Conservation (phyloP, 179 eudicot species). For the Beta lomatogona region DNA sequence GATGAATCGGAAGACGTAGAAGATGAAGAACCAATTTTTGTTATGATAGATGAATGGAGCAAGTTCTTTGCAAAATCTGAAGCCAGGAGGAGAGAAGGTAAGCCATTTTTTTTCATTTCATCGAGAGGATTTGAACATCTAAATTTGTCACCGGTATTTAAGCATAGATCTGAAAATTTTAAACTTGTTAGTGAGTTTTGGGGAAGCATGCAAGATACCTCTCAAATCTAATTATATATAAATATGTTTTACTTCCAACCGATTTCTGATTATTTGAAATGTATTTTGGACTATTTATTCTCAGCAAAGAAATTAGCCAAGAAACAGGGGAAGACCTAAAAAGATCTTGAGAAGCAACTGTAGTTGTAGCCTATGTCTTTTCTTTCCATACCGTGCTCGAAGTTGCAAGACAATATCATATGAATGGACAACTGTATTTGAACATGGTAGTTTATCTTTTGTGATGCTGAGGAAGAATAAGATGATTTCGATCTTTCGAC, state of each 20-base stretch:
- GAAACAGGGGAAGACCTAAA: slow-evolving; percentile 7
- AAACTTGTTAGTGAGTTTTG: background rate
- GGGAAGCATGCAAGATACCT: background rate
- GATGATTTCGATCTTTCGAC: no score
- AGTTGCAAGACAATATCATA: background rate
- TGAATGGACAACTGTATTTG: no score
- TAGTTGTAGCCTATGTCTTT: background rate
- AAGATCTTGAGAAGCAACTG: background rate
- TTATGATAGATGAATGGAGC: slow-evolving; percentile 83
- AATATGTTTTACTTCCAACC: background rate
- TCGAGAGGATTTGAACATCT: no score
- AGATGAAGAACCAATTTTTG: slow-evolving; percentile 68
- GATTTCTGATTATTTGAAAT: background rate
- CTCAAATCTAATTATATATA: background rate
- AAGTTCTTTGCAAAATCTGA: slow-evolving; percentile 84
- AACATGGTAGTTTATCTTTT: no score
- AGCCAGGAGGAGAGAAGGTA: slow-evolving; percentile 64
- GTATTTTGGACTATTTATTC: background rate
- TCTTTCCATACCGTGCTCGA: background rate
- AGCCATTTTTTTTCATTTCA: no score
- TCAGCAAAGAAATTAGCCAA: slow-evolving; percentile 15
- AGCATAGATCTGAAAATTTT: background rate
- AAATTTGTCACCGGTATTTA: no score
- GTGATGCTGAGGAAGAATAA: no score
- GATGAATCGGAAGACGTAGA: slow-evolving; percentile 38